Evolutionary conservation across 805 yeast species (phyloP), one percentile per base, ranked within the genome.

Genomic region (Saturnispora silvae): DNA sequence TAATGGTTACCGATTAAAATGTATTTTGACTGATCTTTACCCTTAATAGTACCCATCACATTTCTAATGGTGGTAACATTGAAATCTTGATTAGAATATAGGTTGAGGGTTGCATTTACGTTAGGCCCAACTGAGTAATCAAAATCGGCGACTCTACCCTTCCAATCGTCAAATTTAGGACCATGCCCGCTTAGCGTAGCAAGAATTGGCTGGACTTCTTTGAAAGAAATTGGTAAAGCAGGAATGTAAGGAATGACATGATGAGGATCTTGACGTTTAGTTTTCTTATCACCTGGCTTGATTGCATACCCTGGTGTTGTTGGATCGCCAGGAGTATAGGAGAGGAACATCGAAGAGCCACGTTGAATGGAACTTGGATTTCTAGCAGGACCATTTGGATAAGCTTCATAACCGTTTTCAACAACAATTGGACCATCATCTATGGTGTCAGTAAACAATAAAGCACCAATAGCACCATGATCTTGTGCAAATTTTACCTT

Each of bases 401-500:
- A 81, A 2, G 83, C 61, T 45, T 68, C 56, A 51, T 64, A 75
- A 4, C 83, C 85, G 40, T 76, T 70, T 26, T 64, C 65, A 18
- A 64, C 68, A 10, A 70, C 67, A 32, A 73, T 53, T 8, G 59
- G 61, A 37, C 66, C 68, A 50, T 75, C 80, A 45, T 81, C 86
- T 14, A 65, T 71, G 7, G 87, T 85, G 45, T 81, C 92, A 2
- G 81, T 62, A 52, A 75, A 81, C 22, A 81, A 60, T 13, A 81
- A 52, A 3, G 73, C 86, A 24, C 78, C 92, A 37, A 61, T 54
- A 24, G 81, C 81, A 22, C 86, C 87, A 22, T 61, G 60, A 31
- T 79, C 78, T 56, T 81, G 80, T 13, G 89, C 92, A 54, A 76
- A 75, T 51, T 77, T 74, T 35, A 82, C 82, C 51, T 81, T 81